phyloP scores from a whole-genome alignment of 2,329 filamentous ascomycete genomes.

The Ophidiomyces ophidiicola region DNA sequence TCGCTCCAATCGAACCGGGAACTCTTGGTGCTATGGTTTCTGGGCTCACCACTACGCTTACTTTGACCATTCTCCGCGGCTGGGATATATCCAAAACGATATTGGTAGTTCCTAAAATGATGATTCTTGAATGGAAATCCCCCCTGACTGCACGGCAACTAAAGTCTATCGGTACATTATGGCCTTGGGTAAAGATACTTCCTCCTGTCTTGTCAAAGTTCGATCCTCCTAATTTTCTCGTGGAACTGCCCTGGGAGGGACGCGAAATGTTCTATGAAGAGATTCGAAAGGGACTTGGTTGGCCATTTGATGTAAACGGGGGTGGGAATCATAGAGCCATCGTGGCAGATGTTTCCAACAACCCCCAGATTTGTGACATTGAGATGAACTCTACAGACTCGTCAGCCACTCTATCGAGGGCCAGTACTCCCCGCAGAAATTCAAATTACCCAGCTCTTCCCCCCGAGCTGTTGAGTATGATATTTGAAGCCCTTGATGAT shows the following conservation, averaged over 20 bases:
- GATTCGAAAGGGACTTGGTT: constrained; percentile 24
- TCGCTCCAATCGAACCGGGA: constrained; percentile 75
- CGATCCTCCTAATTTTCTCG: constrained; percentile 43
- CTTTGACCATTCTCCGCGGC: constrained; percentile 67
- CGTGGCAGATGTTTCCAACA: constrained; percentile 10
- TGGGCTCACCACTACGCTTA: constrained; percentile 66
- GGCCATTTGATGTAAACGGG: constrained; percentile 12
- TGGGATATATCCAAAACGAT: constrained; percentile 84
- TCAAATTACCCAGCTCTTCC: constrained; percentile 42
- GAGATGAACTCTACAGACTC: not conserved
- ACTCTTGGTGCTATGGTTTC: constrained; percentile 77
- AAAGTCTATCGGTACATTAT: constrained; percentile 68
- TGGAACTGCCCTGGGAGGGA: constrained; percentile 41
- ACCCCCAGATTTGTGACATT: not conserved
- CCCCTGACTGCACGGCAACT: constrained; percentile 80
- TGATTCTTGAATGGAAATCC: constrained; percentile 76
- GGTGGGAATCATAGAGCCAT: constrained; percentile 17
- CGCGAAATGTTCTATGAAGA: constrained; percentile 23
- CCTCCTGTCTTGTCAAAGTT: constrained; percentile 75
- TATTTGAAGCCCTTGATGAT: constrained; percentile 67
- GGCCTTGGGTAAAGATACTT: constrained; percentile 76
- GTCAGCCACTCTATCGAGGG: not conserved
- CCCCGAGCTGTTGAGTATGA: constrained; percentile 77
- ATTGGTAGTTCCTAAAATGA: constrained; percentile 79
- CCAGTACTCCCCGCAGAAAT: not conserved